Evolutionary conservation across 83 land plant species (phyloP), one percentile per base, ranked within the genome.

Genomic region (Larix sibirica): DNA sequence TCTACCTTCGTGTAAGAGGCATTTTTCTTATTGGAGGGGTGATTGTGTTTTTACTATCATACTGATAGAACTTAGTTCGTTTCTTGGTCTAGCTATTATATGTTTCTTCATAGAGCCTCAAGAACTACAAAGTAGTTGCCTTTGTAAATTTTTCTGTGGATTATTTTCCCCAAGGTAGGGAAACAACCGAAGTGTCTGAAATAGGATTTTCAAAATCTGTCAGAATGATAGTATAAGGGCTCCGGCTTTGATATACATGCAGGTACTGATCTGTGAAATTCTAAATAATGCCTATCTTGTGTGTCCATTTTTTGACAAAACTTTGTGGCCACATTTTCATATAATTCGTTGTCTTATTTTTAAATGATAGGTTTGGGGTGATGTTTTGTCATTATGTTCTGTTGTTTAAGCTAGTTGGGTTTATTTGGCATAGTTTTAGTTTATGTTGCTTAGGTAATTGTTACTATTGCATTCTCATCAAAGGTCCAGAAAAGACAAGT

Each of bases 71-170:
- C 0, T 16, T 33, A 6, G 33, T 69, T 69, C 4, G 38, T 33
- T 69, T 69, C 42, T 69, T 69, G 74, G 74, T 20, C 38, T 69
- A 17, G 74, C n/a, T 36, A n/a, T 69, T 69, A 69, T 6, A 36
- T 69, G 74, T 69, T 6, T 69, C 33, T 69, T 16, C 56, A 50
- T 10, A 50, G 56, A 50, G 0, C 12, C 56, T 50, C 13, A 50
- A 50, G 13, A 50, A 10, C 56, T 10, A 10, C 24, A n/a, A n/a
- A 20, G 21, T 7, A 63, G n/a, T n/a, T 20, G 7, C n/a, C 24
- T 63, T 23, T 63, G 17, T 6, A 63, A 63, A 20, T 18, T 23
- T 20, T 20, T 63, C 9, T 63, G 9, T 20, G 17, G 66, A 20
- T 63, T 63, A 63, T 63, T 20, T 63, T 20, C 5, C 5, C 24